Conservation (phyloP, 768 basidiomycete genomes). For the Mycena epipterygia region DNA sequence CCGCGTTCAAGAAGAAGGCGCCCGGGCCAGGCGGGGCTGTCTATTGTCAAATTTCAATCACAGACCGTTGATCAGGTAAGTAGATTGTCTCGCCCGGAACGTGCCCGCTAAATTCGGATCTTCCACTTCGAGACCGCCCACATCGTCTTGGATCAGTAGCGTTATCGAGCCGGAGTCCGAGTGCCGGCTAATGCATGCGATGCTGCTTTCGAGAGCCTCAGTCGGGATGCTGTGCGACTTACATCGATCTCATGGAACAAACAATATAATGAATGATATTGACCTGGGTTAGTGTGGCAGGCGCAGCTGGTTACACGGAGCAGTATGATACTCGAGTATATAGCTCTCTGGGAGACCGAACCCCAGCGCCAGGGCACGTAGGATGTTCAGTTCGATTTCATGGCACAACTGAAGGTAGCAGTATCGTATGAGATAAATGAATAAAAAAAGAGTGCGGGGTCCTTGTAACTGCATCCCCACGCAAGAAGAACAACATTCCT, state of each 20-base stretch:
- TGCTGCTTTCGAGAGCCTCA: conserved; percentile 46
- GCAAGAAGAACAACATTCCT: too few species aligned
- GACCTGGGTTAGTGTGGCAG: conserved; percentile 69
- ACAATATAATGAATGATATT: neutral
- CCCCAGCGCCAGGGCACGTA: conserved; percentile 64
- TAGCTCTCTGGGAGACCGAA: conserved; percentile 59
- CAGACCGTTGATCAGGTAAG: neutral
- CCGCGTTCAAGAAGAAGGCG: conserved; percentile 66
- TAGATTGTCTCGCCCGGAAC: conserved; percentile 50
- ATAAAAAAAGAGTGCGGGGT: too few species aligned
- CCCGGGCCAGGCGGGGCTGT: conserved; percentile 60
- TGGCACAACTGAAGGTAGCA: conserved; percentile 62
- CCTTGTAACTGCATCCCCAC: too few species aligned
- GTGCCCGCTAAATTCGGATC: conserved; percentile 60
- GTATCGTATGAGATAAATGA: too few species aligned
- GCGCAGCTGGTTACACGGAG: conserved; percentile 66
- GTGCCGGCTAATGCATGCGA: conserved; percentile 63
- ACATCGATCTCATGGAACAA: neutral
- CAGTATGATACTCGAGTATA: conserved; percentile 57
- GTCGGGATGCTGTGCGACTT: conserved; percentile 47
- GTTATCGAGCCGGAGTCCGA: conserved; percentile 72
- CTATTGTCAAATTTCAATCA: conserved; percentile 30
- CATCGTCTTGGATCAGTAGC: conserved; percentile 70
- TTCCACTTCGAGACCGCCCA: conserved; percentile 74
- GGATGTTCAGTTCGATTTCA: conserved; percentile 56